Evolutionary conservation across 2,329 filamentous ascomycete genomes (phyloP).

Genomic region (Cercospora sesami): DNA sequence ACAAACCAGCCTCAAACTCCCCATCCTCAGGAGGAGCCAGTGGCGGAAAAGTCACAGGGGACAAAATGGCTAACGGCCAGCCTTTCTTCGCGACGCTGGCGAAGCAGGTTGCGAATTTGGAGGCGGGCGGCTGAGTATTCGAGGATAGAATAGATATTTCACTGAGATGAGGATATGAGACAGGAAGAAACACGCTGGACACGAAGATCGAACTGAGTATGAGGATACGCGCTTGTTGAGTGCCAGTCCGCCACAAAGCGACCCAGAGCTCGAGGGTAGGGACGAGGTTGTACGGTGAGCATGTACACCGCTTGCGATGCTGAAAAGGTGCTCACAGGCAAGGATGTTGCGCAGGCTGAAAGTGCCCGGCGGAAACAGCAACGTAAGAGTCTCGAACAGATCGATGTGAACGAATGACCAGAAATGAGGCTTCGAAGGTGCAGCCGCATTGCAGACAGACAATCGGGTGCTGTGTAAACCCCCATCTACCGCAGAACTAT

Average conservation of each 20-base stretch:
- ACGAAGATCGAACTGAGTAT: neutral
- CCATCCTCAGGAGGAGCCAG: neutral
- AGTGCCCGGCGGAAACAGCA: neutral
- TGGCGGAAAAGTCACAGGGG: neutral
- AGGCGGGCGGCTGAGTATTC: slow-evolving; percentile 1
- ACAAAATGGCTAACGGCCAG: slow-evolving; percentile 8
- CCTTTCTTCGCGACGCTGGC: slow-evolving; percentile 3
- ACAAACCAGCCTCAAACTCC: neutral
- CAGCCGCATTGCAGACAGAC: neutral
- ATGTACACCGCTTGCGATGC: neutral
- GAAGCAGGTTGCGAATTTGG: slow-evolving; percentile 7
- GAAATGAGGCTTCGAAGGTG: neutral
- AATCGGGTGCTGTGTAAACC: neutral
- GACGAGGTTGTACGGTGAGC: neutral
- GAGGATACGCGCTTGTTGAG: neutral
- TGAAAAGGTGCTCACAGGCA: neutral
- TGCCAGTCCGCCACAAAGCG: neutral
- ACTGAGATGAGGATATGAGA: neutral
- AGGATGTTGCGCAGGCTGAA: neutral
- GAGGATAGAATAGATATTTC: neutral
- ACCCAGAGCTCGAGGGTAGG: neutral
- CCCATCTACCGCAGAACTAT: neutral
- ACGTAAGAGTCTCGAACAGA: neutral
- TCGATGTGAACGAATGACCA: neutral
- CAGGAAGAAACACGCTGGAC: neutral